Percentiles rank a stretch among this genome's conserved stretches.
phyloP scores from a whole-genome alignment of 352 stramenopile species.

The Pythium dissimile region DNA sequence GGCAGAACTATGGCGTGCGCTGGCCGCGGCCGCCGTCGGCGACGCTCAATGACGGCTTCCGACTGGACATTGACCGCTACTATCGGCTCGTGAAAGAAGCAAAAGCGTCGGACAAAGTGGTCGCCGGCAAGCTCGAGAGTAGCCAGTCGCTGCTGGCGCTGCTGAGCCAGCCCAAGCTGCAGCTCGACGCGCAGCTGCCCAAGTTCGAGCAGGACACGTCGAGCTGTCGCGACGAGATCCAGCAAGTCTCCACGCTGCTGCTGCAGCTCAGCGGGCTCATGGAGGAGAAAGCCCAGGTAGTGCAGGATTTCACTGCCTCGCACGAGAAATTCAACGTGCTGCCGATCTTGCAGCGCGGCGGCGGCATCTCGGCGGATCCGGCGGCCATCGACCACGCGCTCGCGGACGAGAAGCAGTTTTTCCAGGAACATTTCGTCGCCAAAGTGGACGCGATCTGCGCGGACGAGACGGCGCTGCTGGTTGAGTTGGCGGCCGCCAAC shows the following conservation, averaged over 20 bases:
- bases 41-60: constrained; percentile 54
- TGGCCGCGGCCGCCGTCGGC: constrained; percentile 56
- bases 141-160: constrained; percentile 36
- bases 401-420: constrained; percentile 54
- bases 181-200: constrained; percentile 56
- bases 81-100: constrained; percentile 70
- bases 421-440: constrained; percentile 51
- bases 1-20: constrained; percentile 60
- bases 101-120: constrained; percentile 62
- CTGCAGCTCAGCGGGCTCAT: constrained; percentile 47
- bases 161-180: constrained; percentile 44
- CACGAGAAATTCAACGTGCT: constrained; percentile 61
- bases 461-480: constrained; percentile 43
- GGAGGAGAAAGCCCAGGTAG: constrained; percentile 60
- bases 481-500: constrained; percentile 42
- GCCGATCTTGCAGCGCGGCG: constrained; percentile 37
- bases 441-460: constrained; percentile 51
- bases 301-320: constrained; percentile 46
- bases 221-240: constrained; percentile 56
- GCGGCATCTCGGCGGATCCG: too few species aligned
- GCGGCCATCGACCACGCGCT: constrained; percentile 32
- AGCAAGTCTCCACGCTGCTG: constrained; percentile 40
- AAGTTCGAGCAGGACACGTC: constrained; percentile 41
- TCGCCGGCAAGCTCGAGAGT: constrained; percentile 41
- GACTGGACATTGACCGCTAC: constrained; percentile 66